Evolutionary conservation across 345 rosid genomes (phyloP).

Genomic region (Schrenkiella parvula): DNA sequence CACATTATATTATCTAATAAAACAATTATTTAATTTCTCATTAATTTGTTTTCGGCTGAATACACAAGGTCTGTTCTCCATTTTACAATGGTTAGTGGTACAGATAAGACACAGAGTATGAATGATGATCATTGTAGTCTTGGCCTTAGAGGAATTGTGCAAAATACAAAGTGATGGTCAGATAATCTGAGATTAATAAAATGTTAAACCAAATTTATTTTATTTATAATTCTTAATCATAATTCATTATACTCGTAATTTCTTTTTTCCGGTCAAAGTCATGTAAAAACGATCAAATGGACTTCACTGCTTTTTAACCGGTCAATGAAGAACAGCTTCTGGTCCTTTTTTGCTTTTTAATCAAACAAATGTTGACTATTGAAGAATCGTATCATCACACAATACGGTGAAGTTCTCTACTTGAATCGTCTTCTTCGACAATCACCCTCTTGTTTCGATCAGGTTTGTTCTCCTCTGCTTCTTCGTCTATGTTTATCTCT

Average conservation of each 20-base stretch:
- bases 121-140: too few relatives aligned
- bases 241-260: neutral
- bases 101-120: too few relatives aligned
- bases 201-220: too few relatives aligned
- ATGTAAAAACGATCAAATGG: neutral
- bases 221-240: too few relatives aligned
- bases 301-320: neutral
- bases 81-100: too few relatives aligned
- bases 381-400: neutral
- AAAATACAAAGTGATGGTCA: too few relatives aligned
- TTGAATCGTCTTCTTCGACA: conserved; percentile 14
- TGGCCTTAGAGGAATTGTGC: too few relatives aligned
- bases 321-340: conserved; percentile 15
- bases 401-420: conserved; percentile 12
- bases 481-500: neutral
- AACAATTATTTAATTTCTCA: neutral
- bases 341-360: neutral
- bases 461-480: conserved; percentile 22
- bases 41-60: conserved; percentile 11
- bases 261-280: neutral
- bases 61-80: conserved; percentile 31
- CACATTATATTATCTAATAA: neutral
- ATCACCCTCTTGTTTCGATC: conserved; percentile 5
- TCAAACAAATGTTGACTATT: neutral
- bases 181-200: too few relatives aligned